Conservation (phyloP, 441 rosid species). For the Theobroma grandiflorum region DNA sequence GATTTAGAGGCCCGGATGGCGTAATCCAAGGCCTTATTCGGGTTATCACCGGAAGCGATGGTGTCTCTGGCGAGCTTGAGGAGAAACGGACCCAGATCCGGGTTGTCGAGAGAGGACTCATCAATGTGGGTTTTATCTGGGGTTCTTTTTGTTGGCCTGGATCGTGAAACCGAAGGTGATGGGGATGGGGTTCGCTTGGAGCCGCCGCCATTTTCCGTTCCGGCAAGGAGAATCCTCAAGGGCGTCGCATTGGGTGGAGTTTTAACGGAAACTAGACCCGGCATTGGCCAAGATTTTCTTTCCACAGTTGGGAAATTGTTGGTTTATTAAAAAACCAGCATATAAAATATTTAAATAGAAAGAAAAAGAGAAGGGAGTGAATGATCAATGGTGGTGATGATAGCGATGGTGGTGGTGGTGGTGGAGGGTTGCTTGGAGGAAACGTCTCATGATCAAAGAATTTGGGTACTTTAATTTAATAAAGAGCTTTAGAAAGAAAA, state of each 20-base stretch:
- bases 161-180: conserved; percentile 27
- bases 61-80: conserved; percentile 57
- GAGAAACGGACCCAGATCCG: conserved; percentile 56
- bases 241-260: conserved; percentile 39
- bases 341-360: background rate
- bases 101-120: conserved; percentile 45
- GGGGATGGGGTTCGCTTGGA: conserved; percentile 38
- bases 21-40: conserved; percentile 54
- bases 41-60: conserved; percentile 47
- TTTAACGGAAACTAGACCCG: conserved; percentile 41
- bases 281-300: conserved; percentile 33
- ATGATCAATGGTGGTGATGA: conserved; percentile 31
- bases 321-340: background rate
- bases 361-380: background rate
- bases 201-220: conserved; percentile 30
- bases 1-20: conserved; percentile 54
- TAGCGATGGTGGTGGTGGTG: conserved; percentile 26
- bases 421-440: conserved; percentile 55
- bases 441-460: conserved; percentile 50
- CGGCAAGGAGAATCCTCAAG: conserved; percentile 20
- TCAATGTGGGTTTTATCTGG: conserved; percentile 30
- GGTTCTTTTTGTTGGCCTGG: conserved; percentile 26
- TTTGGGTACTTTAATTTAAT: conserved; percentile 51
- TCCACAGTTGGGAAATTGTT: background rate
- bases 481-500: conserved; percentile 54